Evolutionary conservation across 495 filamentous ascomycete genomes (phyloP).

Genomic region (Podospora appendiculata): DNA sequence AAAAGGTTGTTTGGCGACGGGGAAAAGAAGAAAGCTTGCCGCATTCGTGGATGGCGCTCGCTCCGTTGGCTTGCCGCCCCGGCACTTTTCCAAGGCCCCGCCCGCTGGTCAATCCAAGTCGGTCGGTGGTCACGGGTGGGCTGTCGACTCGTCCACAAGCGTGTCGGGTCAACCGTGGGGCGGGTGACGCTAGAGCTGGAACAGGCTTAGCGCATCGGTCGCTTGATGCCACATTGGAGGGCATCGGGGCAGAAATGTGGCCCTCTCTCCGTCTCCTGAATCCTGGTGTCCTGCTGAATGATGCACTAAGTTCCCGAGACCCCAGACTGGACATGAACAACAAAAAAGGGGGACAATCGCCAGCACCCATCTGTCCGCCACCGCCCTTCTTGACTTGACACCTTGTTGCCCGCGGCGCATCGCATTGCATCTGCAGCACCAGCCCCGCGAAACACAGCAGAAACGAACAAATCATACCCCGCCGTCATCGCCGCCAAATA

Average conservation of each 20-base stretch:
- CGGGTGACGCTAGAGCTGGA: constrained; percentile 1
- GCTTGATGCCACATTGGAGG: constrained; percentile 24
- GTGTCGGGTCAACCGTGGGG: constrained; percentile 7
- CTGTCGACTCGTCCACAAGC: not conserved
- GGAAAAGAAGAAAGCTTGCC: not conserved
- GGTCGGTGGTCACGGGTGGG: not conserved
- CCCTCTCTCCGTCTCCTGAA: constrained; percentile 16
- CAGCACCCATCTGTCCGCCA: not conserved
- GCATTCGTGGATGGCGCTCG: not conserved
- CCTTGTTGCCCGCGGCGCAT: no score
- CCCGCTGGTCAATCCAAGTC: not conserved
- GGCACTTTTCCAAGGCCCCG: constrained; percentile 14
- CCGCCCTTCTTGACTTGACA: no score
- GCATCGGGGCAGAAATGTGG: constrained; percentile 20
- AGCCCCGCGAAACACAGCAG: not conserved
- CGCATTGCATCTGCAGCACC: no score
- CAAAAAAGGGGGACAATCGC: not conserved
- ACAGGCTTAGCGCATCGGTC: constrained; percentile 10
- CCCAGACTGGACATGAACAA: no score
- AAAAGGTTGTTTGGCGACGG: no score
- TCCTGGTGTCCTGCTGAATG: no score
- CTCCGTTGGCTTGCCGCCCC: constrained; percentile 7
- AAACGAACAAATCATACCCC: not conserved
- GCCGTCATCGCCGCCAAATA: no score
- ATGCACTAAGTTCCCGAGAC: not conserved